These are phyloP conservation scores for Hyaloscypha finlandica DNA, from an alignment of 495 filamentous ascomycete species.

Conservation along the genomic window DNA sequence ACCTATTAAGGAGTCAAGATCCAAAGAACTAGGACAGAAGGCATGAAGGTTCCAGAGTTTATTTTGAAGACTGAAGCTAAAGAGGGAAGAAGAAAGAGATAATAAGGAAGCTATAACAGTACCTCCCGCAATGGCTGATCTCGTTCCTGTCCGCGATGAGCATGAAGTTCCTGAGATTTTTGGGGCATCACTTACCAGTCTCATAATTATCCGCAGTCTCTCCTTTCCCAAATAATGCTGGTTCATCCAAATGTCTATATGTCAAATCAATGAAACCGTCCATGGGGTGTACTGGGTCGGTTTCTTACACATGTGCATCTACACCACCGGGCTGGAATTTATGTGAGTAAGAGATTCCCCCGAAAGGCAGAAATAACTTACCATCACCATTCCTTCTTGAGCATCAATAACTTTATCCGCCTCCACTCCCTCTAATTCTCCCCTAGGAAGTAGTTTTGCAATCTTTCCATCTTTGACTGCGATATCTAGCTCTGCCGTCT, in stretches of 20 bases:
- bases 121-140: conserved; percentile 55
- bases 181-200: conserved; percentile 34
- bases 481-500: conserved; percentile 50
- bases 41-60: too few species aligned
- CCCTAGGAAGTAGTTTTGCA: conserved; percentile 43
- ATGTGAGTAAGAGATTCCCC: neutral
- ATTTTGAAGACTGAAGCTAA: too few species aligned
- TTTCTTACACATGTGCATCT: conserved; percentile 47
- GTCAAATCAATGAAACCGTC: neutral
- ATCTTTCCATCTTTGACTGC: conserved; percentile 56
- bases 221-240: conserved; percentile 50
- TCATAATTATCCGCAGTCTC: conserved; percentile 52
- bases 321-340: conserved; percentile 40
- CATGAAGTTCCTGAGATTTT: neutral
- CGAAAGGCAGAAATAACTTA: conserved; percentile 11
- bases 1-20: neutral
- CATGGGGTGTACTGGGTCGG: neutral
- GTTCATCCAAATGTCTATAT: conserved; percentile 33
- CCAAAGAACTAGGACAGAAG: neutral
- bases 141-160: conserved; percentile 40
- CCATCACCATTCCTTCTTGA: conserved; percentile 51
- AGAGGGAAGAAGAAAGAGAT: too few species aligned
- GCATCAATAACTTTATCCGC: conserved; percentile 47
- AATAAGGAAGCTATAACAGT: too few species aligned
- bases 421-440: conserved; percentile 31